phyloP scores from a whole-genome alignment of 208 protist genomes.

The Endotrypanum monterogeii region DNA sequence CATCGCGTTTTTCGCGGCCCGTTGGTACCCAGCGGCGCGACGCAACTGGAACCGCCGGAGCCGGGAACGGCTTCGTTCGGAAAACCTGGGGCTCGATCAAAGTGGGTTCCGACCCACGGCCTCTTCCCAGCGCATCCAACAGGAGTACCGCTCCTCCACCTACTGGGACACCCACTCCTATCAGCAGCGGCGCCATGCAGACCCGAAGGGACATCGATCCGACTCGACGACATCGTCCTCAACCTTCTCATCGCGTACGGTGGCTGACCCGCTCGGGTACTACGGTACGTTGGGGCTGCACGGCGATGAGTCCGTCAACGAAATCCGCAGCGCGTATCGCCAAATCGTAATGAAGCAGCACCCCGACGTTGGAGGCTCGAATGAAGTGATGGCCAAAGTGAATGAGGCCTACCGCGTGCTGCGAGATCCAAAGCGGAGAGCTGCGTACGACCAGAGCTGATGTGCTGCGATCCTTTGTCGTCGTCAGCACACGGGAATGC shows the following conservation, averaged over 20 bases:
- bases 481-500: no score
- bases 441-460: conserved; percentile 92
- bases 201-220: neutral
- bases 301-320: conserved; percentile 84
- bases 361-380: conserved; percentile 83
- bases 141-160: conserved; percentile 76
- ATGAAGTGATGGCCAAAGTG: conserved; percentile 65
- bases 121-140: conserved; percentile 55
- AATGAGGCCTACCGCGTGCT: conserved; percentile 98
- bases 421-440: conserved; percentile 93
- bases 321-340: conserved; percentile 88
- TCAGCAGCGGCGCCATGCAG: conserved; percentile 27
- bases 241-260: neutral
- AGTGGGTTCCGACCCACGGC: conserved; percentile 56
- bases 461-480: no score
- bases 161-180: conserved; percentile 86
- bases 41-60: conserved; percentile 55
- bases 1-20: conserved; percentile 62
- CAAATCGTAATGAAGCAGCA: conserved; percentile 76
- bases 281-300: conserved; percentile 66
- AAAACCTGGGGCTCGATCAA: conserved; percentile 39
- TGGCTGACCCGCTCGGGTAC: conserved; percentile 70
- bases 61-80: conserved; percentile 41
- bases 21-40: conserved; percentile 49
- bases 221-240: conserved; percentile 16